Evolutionary conservation across 345 rosid species (phyloP), one percentile per base, ranked within the genome.

Genomic region (Punica granatum): DNA sequence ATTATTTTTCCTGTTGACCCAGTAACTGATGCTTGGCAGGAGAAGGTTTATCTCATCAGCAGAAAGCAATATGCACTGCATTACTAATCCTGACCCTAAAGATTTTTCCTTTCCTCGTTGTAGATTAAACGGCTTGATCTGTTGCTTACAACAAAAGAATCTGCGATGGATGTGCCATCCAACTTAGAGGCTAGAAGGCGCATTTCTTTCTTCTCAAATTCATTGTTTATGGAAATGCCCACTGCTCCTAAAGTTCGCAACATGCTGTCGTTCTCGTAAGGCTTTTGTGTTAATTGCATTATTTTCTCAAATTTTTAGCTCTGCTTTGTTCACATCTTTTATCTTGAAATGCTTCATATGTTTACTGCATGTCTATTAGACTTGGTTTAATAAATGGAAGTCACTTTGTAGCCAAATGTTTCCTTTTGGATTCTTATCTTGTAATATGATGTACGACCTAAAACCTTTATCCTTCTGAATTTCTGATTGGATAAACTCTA

Each of bases 261-360:
- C 67, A 92, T 95, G 99, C 92, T 95, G 79, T 87, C 98, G 44
- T 95, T 95, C 84, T 92, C 99, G 99, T 95, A 88, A 85, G 98
- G 44, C 71, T 76, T 70, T 67, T 76, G 13, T 25, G 49, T 66
- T 34, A 72, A 64, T 66, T 63, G 34, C 32, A 12, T n/a, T 8
- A 16, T 60, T 13, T 18, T n/a, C 14, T 6, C 59, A 43, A 68
- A 9, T 23, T 37, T 58, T 68, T 44, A 37, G 64, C 44, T 18
- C 2, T 14, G 31, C 23, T 67, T 15, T n/a, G 26, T 34, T 51
- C 33, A 25, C 41, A 16, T 59, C 25, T 37, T 32, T 58, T 13
- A 18, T 39, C 61, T 60, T 68, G 12, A 51, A 51, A 51, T n/a
- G 5, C 58, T 51, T 51, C 51, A 51, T 8, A 9, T 56, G 5